Base-by-base conservation (phyloP, 345 rosid genomes). In the Stellera chamaejasme region DNA sequence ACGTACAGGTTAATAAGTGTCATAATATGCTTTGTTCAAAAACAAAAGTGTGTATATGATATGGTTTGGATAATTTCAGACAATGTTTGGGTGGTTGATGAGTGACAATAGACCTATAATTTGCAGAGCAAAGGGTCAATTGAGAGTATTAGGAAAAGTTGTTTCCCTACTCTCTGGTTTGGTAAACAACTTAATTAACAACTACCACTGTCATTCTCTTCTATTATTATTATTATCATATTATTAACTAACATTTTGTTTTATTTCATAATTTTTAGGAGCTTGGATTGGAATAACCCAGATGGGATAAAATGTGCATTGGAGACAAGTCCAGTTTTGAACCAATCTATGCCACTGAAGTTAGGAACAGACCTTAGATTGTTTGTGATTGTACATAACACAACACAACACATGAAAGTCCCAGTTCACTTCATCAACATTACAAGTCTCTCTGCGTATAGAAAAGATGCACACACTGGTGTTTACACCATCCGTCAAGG, bases 391-490 rank as follows among this genome's bases (percentile, higher is more conserved):
- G 85, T 87, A 1, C 14, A 61, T 45, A 81, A 87, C 60, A 73
- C 83, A 41, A 82, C 93, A 0, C 55, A 14, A 9, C 66, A 79
- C 19, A 81, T 77, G 72, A 71, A 72, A 62, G 47, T 71, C 15
- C 90, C 82, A 1, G 84, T 92, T 47, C 75, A 81, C 66, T 82
- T 88, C 12, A 57, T 85, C 50, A 72, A 88, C 73, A 88, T 92
- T 6, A 92, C 98, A 0, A 66, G 58, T 2, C 83, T 92, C 6
- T 92, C 98, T 0, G 95, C 86, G 53, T 86, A 76, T 52, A 68
- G 98, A 62, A 92, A 92, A 63, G 98, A 92, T 60, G 98, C 95
- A 9, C 98, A 92, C 53, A 88, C 97, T 16, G 81, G 95, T 1
- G 82, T 88, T 41, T 16, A 92, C 61, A 88, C 96, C 39, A 79